A percentile compares a stretch with the other conserved stretches of the same genome.
These are phyloP conservation scores for Lecanosticta acicola DNA, from an alignment of 2,329 filamentous ascomycete species.

Conservation along the genomic window DNA sequence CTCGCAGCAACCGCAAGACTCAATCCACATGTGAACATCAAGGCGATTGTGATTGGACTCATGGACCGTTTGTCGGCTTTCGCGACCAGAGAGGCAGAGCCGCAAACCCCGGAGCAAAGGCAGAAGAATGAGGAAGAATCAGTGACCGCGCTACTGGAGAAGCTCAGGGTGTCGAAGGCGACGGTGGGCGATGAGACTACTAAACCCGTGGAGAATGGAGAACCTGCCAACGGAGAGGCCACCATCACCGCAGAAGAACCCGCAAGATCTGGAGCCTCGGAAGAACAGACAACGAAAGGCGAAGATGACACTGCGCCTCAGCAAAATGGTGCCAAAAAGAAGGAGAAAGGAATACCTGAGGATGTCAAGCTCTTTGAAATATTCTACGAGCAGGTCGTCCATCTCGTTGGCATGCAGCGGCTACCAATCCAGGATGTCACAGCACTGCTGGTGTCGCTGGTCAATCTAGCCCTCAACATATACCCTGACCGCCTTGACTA, in stretches of 20 bases:
- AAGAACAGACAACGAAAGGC: slow-evolving; percentile 19
- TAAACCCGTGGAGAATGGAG: slow-evolving; percentile 28
- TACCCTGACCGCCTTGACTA: slow-evolving; percentile 91
- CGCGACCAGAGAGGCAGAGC: slow-evolving; percentile 78
- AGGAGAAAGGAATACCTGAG: slow-evolving; percentile 57
- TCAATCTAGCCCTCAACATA: slow-evolving; percentile 90
- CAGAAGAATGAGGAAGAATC: slow-evolving; percentile 80
- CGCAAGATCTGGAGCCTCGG: slow-evolving; percentile 10
- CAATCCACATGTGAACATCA: slow-evolving; percentile 95
- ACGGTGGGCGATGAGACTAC: slow-evolving; percentile 27
- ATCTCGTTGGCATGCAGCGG: slow-evolving; percentile 83
- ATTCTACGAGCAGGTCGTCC: slow-evolving; percentile 93
- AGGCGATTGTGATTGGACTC: slow-evolving; percentile 92
- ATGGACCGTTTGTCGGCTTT: slow-evolving; percentile 96
- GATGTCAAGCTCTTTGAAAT: slow-evolving; percentile 92
- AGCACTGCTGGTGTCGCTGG: slow-evolving; percentile 84
- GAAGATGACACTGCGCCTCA: slow-evolving; percentile 28
- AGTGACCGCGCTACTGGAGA: slow-evolving; percentile 69
- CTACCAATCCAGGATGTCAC: slow-evolving; percentile 93
- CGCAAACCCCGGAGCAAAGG: slow-evolving; percentile 63
- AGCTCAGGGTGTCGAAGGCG: slow-evolving; percentile 64
- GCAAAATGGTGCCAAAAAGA: slow-evolving; percentile 41
- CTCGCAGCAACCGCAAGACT: slow-evolving; percentile 86
- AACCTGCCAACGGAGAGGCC: slow-evolving; percentile 15
- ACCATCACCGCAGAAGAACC: slow-evolving; percentile 20